Base-by-base conservation (phyloP, 345 rosid genomes). In the Gossypium rotundifolium region DNA sequence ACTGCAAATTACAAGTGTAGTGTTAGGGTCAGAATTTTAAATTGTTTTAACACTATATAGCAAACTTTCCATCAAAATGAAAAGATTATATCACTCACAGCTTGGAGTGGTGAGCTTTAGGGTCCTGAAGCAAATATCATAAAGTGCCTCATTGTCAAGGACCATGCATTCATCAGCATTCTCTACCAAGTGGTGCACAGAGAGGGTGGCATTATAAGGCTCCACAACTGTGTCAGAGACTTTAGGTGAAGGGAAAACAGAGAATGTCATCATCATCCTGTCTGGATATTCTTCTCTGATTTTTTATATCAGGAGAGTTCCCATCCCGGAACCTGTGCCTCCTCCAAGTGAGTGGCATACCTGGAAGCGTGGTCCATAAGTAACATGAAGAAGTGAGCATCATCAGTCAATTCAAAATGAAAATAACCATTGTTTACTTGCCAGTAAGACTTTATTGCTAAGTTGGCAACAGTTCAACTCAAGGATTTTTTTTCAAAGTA, bases 251-350 rank as follows among this genome's bases (percentile, higher is more conserved):
- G 98, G 98, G 81, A 93, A 91, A 77, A 93, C 98, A 33, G 98
- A 93, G 97, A 93, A 93, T 9, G 98, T 91, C 53, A 93, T 88
- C 98, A 91, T 90, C 97, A 93, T 93, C 78, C 98, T 86, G 83
- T 93, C 98, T 22, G 98, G 98, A 57, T 93, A 93, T 75, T 93
- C 97, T 87, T 93, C 98, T 76, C 98, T 89, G 79, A 93, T 90
- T 84, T 93, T 93, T 20, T 93, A 93, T 74, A 93, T 93, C 83
- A 93, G 75, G 4, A 93, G 90, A 2, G 98, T 93, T 80, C 98
- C 98, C 98, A 93, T 93, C 33, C 98, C 98, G 18, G 98, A 93
- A 22, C 98, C 98, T 18, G 98, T 93, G 60, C 98, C 98, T 66
- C 98, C 98, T 84, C 98, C 97, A 42, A 93, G 96, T 0, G 98